Percentiles rank a stretch among this genome's conserved stretches.
These are phyloP conservation scores for Chlorella vulgaris DNA, from an alignment of 139 green algal genomes.

Conservation along the genomic window DNA sequence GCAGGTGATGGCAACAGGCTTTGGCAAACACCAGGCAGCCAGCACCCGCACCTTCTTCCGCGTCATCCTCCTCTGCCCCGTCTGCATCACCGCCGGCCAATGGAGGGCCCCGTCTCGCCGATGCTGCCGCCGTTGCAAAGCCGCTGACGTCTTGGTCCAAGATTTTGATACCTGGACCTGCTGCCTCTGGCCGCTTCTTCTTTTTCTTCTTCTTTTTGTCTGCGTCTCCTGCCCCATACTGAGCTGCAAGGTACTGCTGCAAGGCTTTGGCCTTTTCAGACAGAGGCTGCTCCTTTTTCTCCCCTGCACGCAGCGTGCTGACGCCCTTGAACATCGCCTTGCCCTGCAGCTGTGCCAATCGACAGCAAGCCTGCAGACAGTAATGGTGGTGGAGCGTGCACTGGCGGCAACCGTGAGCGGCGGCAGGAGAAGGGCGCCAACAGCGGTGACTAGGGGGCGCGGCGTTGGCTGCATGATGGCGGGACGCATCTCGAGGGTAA, in stretches of 20 bases:
- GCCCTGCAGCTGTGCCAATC: not conserved
- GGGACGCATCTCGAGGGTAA: not conserved
- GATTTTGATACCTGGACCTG: constrained; percentile 52
- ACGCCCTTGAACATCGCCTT: constrained; percentile 29
- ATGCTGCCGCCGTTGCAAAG: constrained; percentile 28
- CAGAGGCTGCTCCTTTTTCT: constrained; percentile 16
- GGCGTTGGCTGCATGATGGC: not conserved
- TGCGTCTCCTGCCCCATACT: constrained; percentile 31
- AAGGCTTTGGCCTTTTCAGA: constrained; percentile 34
- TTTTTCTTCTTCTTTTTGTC: constrained; percentile 60
- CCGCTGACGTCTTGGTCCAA: constrained; percentile 68
- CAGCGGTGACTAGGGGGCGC: not conserved
- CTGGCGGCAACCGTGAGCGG: not conserved
- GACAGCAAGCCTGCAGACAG: not conserved
- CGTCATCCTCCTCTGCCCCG: constrained; percentile 33
- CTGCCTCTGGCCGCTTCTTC: constrained; percentile 31
- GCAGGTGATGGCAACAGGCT: not conserved
- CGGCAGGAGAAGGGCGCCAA: not conserved
- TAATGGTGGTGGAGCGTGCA: not conserved
- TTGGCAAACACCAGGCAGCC: not conserved
- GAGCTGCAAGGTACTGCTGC: constrained; percentile 30
- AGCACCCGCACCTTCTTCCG: constrained; percentile 50
- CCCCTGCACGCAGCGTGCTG: constrained; percentile 27
- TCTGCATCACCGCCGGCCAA: not conserved
- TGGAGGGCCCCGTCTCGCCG: not conserved